Evolutionary conservation across 345 rosid species (phyloP).

Genomic region (Aethionema arabicum): DNA sequence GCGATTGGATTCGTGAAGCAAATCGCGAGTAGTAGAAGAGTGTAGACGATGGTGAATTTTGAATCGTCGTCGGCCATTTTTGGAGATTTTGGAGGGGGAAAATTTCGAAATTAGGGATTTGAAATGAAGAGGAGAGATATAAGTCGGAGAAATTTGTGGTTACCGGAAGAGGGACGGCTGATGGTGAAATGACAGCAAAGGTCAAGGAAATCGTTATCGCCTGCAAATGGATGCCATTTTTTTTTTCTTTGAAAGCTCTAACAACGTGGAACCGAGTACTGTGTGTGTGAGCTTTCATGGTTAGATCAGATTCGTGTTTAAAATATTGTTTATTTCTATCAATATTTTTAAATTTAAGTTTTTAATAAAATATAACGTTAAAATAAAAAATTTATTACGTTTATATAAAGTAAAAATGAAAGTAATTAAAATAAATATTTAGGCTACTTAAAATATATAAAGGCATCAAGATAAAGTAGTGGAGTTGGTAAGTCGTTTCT

Average conservation of each 20-base stretch:
- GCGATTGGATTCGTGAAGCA: background rate
- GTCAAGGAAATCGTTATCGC: conserved; percentile 29
- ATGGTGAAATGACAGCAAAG: conserved; percentile 26
- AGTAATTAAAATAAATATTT: too few relatives aligned
- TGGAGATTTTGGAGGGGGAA: background rate
- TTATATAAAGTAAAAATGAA: too few relatives aligned
- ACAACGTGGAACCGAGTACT: conserved; percentile 34
- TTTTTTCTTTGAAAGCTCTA: background rate
- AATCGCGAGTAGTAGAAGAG: background rate
- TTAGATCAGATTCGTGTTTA: conserved; percentile 10
- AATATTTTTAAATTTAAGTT: too few relatives aligned
- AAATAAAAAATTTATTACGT: too few relatives aligned
- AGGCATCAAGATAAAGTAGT: too few relatives aligned
- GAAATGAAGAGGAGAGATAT: conserved; percentile 19
- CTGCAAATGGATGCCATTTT: conserved; percentile 16
- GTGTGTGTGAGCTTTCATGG: conserved; percentile 6
- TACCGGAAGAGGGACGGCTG: conserved; percentile 35
- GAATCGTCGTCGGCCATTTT: conserved; percentile 22
- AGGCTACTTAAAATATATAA: too few relatives aligned
- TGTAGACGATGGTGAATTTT: conserved; percentile 4
- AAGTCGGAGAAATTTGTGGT: background rate
- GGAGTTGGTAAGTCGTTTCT: too few relatives aligned
- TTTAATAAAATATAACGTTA: too few relatives aligned
- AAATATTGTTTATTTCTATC: background rate
- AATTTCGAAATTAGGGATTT: conserved; percentile 10